These are phyloP conservation scores for Fusarium sp. DNA, from an alignment of 2,329 filamentous ascomycete genomes.

Conservation along the genomic window DNA sequence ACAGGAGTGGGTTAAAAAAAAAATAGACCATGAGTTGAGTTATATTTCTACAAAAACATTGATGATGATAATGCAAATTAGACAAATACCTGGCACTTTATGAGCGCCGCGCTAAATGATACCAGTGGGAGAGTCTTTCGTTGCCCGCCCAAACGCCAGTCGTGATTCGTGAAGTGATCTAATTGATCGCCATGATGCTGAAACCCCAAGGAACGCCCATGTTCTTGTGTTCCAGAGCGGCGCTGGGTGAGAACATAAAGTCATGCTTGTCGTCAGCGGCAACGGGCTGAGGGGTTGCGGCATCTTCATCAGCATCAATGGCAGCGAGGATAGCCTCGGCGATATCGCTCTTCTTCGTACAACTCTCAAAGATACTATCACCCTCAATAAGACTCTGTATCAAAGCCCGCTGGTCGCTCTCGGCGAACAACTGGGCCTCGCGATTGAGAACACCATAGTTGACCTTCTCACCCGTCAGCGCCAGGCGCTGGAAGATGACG, in stretches of 20 bases:
- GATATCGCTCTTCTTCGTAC: constrained; percentile 33
- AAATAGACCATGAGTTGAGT: constrained; percentile 47
- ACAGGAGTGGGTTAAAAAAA: constrained; percentile 3
- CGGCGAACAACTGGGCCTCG: constrained; percentile 43
- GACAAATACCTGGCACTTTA: constrained; percentile 31
- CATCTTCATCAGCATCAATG: constrained; percentile 43
- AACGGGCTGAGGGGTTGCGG: constrained; percentile 38
- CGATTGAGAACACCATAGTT: constrained; percentile 43
- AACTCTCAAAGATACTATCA: constrained; percentile 41
- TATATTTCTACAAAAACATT: constrained; percentile 42
- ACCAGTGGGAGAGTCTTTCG: constrained; percentile 10
- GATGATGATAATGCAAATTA: constrained; percentile 41
- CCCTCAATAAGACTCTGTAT: constrained; percentile 44
- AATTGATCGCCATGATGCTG: constrained; percentile 46
- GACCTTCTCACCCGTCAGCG: constrained; percentile 39
- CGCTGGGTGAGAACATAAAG: constrained; percentile 38
- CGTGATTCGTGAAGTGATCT: constrained; percentile 38
- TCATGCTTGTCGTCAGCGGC: constrained; percentile 42
- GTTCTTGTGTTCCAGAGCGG: constrained; percentile 42
- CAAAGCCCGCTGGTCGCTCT: constrained; percentile 44
- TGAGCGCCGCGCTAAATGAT: constrained; percentile 34
- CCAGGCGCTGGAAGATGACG: constrained; percentile 41
- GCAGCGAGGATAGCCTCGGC: constrained; percentile 41
- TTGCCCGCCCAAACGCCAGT: constrained; percentile 33
- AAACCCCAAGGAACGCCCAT: constrained; percentile 44